These are phyloP conservation scores for Bacidia rubella DNA, from an alignment of 495 filamentous ascomycete species.

Conservation along the genomic window DNA sequence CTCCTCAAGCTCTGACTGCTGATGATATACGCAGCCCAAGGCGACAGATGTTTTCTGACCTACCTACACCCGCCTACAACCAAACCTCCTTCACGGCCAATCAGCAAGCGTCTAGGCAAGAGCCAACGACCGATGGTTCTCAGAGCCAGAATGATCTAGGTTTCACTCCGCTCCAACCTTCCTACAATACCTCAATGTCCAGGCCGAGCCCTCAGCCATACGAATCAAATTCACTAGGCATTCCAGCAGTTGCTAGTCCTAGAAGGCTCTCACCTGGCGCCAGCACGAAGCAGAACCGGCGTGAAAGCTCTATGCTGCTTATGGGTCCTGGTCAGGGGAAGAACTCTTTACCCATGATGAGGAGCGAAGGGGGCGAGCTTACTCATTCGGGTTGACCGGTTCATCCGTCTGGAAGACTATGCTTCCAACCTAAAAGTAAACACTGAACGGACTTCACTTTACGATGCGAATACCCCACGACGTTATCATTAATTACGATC, in stretches of 20 bases:
- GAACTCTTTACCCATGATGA: slow-evolving; percentile 16
- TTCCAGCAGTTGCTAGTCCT: slow-evolving; percentile 26
- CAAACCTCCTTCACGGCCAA: slow-evolving; percentile 40
- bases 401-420: background rate
- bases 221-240: slow-evolving; percentile 22
- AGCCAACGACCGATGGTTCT: slow-evolving; percentile 14
- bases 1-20: slow-evolving; percentile 33
- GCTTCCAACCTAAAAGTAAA: too few relatives aligned
- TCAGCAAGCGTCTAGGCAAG: slow-evolving; percentile 14
- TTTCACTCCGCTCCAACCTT: slow-evolving; percentile 47
- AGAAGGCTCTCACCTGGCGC: slow-evolving; percentile 30
- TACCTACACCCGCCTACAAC: slow-evolving; percentile 51
- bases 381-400: background rate
- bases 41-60: slow-evolving; percentile 55
- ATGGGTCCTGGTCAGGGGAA: slow-evolving; percentile 30
- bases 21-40: slow-evolving; percentile 54
- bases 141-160: slow-evolving; percentile 37
- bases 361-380: slow-evolving; percentile 9
- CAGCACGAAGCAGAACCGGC: slow-evolving; percentile 36
- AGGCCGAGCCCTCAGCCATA: background rate
- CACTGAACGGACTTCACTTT: too few relatives aligned
- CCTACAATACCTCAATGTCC: slow-evolving; percentile 33
- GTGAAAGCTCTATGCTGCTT: slow-evolving; percentile 46
- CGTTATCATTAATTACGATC: too few relatives aligned
- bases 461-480: too few relatives aligned